A percentile compares a stretch with the other conserved stretches of the same genome.
phyloP scores from a whole-genome alignment of 2,329 filamentous ascomycete species.

The Cordyceps militaris region DNA sequence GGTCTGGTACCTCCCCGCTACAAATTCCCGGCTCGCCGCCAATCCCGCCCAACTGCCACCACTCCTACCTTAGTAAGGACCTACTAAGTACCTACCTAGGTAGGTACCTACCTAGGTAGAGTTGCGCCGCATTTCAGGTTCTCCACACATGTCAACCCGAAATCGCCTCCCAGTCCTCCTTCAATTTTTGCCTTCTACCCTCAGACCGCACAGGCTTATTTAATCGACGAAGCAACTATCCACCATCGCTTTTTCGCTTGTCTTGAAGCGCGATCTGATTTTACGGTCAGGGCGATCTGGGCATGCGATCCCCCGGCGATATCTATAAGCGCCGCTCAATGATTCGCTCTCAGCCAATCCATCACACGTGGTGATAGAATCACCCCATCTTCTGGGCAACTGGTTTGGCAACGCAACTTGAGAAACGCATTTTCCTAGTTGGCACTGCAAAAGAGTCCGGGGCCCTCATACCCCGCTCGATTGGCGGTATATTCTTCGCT shows the following conservation, averaged over 20 bases:
- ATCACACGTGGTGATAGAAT: constrained; percentile 7
- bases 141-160: constrained; percentile 11
- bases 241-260: not conserved
- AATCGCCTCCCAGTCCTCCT: constrained; percentile 9
- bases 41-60: constrained; percentile 2
- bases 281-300: constrained; percentile 5
- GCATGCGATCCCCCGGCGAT: constrained; percentile 14
- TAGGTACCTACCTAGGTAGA: not conserved
- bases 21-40: not conserved
- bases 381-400: not conserved
- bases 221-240: not conserved
- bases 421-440: not conserved
- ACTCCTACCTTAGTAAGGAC: not conserved
- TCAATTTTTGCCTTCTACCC: not conserved
- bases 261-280: not conserved
- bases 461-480: not conserved
- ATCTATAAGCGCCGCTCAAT: not conserved
- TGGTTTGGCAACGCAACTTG: not conserved
- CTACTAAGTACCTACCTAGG: too few species aligned
- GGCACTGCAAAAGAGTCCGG: not conserved
- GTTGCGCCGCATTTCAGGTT: constrained; percentile 9
- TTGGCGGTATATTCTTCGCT: not conserved
- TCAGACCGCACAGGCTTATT: not conserved
- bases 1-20: not conserved
- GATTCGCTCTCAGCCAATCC: constrained; percentile 2